Evolutionary conservation across 179 eudicot species (phyloP), one percentile per base, ranked within the genome.

Genomic region (Patellifolia procumbens): DNA sequence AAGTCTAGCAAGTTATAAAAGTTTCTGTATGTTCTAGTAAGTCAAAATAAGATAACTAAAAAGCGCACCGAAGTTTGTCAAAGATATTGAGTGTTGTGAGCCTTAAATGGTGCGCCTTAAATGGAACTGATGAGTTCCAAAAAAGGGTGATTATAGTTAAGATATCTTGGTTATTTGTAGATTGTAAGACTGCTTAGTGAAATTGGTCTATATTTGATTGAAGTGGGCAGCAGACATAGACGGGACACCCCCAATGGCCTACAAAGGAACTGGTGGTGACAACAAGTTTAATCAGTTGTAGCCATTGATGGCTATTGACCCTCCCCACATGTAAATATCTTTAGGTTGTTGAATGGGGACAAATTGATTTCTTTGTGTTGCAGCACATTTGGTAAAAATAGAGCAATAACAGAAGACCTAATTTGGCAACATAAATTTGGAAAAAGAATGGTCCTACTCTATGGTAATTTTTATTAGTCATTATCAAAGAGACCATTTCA

Each of bases 331-430:
- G 20, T 48, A 56, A 62, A 48, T 74, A 66, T 67, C 78, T 39
- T 39, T 32, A 32, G 7, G 24, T 68, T 65, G 55, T 37, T 32
- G 24, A 15, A 16, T 28, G 43, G 43, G 28, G 42, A 32, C 43
- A 56, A 70, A 22, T 34, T 15, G 62, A 58, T 74, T 59, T 66
- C 39, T 53, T 70, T 6, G 19, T 34, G 74, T 35, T 73, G 39
- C 53, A 26, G 35, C 46, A 34, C 45, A 39, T 63, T 39, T 37
- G 72, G 81, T 68, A 22, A 45, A 66, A 72, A 31, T 2, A 35
- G 43, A 52, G 60, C 12, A 11, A 3, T 42, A 52, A 65, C 66
- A 34, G 62, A 26, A 39, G 35, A 45, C 66, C 53, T 48, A 29
- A 68, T 28, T 66, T 49, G 3, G 63, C 17, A 64, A 78, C 39